Evolutionary conservation across 768 basidiomycete genomes (phyloP).

Genomic region (Leccinum arenicola): DNA sequence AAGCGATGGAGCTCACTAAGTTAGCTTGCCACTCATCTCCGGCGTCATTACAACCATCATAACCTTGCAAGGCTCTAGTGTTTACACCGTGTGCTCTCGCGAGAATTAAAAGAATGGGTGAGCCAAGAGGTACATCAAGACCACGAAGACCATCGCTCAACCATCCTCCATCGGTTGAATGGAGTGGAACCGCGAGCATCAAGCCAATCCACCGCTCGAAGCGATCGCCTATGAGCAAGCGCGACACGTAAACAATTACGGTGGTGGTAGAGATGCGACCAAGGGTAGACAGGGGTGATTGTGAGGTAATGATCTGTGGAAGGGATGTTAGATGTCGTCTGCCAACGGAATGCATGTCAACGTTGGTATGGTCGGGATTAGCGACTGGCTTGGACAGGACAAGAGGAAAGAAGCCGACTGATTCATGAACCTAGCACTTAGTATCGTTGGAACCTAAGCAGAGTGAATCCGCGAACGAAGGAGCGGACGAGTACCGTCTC

Average conservation of each 20-base stretch:
- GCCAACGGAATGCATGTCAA: background rate
- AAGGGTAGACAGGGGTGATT: background rate
- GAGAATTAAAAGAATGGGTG: background rate
- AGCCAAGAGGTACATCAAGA: background rate
- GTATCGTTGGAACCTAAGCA: too few relatives aligned
- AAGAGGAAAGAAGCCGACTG: too few relatives aligned
- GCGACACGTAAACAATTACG: background rate
- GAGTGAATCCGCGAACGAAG: too few relatives aligned
- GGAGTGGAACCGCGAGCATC: background rate
- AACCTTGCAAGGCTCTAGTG: too few relatives aligned
- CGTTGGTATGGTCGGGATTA: too few relatives aligned
- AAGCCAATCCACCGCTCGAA: background rate
- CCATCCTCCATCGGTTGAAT: background rate
- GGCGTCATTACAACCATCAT: too few relatives aligned
- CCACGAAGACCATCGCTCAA: background rate
- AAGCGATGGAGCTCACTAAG: too few relatives aligned
- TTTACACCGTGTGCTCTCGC: too few relatives aligned
- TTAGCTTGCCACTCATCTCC: too few relatives aligned
- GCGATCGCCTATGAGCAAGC: background rate
- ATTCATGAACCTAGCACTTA: too few relatives aligned
- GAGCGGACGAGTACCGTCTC: too few relatives aligned
- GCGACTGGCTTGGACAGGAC: too few relatives aligned
- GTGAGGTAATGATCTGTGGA: background rate
- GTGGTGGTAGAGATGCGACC: background rate
- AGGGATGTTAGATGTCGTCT: conserved; percentile 1